Conservation (phyloP, 257 asterid genomes). For the Przewalskia tangutica region DNA sequence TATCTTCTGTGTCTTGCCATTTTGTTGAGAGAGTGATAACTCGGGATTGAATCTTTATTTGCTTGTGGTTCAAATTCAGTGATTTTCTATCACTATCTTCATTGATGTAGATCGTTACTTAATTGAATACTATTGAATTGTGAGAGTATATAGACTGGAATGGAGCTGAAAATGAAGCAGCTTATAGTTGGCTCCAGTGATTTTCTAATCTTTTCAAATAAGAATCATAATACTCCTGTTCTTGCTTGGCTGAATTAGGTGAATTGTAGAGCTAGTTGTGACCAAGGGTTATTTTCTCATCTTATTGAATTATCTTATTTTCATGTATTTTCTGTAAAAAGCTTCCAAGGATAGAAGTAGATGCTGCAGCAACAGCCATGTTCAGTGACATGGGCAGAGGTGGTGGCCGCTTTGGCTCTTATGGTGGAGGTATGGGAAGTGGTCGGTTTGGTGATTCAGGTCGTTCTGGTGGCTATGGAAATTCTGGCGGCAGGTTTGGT, state of each 20-base stretch:
- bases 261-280: neutral
- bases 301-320: neutral
- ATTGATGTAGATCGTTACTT: neutral
- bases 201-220: neutral
- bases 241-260: neutral
- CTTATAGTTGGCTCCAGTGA: neutral
- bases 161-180: too few species aligned
- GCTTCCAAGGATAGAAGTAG: conserved; percentile 56
- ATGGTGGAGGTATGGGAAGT: conserved; percentile 28
- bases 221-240: neutral
- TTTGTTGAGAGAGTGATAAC: neutral
- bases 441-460: conserved; percentile 64
- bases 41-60: neutral
- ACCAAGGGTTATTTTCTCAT: neutral
- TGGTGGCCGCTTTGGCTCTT: conserved; percentile 33
- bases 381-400: conserved; percentile 37
- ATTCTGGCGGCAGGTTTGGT: conserved; percentile 20
- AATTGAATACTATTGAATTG: neutral
- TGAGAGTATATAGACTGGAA: neutral
- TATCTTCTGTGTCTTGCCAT: neutral
- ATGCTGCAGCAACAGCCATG: conserved; percentile 42
- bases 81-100: neutral
- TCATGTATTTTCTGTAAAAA: neutral
- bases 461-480: conserved; percentile 49
- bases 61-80: neutral